These are phyloP conservation scores for Curvularia sp. DNA, from an alignment of 2,329 filamentous ascomycete genomes.

Conservation along the genomic window DNA sequence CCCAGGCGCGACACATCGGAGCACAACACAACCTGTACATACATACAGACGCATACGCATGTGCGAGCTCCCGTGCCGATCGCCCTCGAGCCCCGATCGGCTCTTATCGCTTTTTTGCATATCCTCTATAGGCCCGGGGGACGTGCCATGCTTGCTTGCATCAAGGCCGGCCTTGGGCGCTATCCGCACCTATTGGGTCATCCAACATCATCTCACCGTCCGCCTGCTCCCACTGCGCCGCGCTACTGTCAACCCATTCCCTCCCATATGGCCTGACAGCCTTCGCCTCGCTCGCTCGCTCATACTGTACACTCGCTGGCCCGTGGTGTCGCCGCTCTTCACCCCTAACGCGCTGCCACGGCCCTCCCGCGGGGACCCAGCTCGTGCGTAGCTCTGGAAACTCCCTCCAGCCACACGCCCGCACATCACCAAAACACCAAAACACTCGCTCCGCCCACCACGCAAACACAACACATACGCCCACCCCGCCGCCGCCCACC, in stretches of 20 bases:
- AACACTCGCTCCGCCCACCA: neutral
- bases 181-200: constrained; percentile 16
- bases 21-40: neutral
- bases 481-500: constrained; percentile 8
- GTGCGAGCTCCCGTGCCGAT: constrained; percentile 3
- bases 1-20: neutral
- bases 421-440: constrained; percentile 16
- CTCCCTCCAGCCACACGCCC: constrained; percentile 9
- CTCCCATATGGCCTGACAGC: constrained; percentile 13
- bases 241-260: constrained; percentile 12
- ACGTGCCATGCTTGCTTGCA: neutral
- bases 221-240: constrained; percentile 5
- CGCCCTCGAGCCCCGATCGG: constrained; percentile 1
- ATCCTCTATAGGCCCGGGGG: neutral
- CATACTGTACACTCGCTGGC: constrained; percentile 18
- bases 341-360: neutral
- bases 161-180: constrained; percentile 9
- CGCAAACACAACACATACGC: neutral
- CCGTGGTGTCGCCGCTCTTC: neutral
- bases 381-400: constrained; percentile 16
- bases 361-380: constrained; percentile 11
- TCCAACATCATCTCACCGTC: constrained; percentile 13
- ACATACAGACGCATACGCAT: neutral
- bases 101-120: constrained; percentile 16
- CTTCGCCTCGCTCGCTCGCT: constrained; percentile 11